Conservation (phyloP, 768 basidiomycete species). For the Collybiopsis luxurians region DNA sequence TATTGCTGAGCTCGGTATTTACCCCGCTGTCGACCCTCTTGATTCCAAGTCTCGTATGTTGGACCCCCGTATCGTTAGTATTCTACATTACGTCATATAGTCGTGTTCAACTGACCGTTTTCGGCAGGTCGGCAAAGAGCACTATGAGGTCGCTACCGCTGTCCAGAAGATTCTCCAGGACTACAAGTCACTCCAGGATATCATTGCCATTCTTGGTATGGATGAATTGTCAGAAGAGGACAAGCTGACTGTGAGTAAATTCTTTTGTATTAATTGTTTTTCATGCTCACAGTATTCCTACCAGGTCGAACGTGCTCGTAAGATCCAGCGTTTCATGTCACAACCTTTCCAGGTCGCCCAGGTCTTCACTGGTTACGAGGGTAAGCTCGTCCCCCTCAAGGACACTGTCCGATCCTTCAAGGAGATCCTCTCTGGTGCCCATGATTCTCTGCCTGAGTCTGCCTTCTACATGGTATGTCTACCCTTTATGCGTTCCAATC, state of each 20-base stretch:
- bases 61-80: slow-evolving; percentile 93
- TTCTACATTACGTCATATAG: not conserved
- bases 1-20: slow-evolving; percentile 98
- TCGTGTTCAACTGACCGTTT: slow-evolving; percentile 7
- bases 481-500: not conserved
- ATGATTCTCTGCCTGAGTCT: slow-evolving; percentile 90
- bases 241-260: slow-evolving; percentile 83
- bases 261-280: not conserved
- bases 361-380: slow-evolving; percentile 99
- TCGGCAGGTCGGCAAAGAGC: slow-evolving; percentile 75
- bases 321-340: slow-evolving; percentile 99
- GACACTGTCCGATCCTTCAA: slow-evolving; percentile 96
- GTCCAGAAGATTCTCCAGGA: slow-evolving; percentile 97
- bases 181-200: slow-evolving; percentile 97
- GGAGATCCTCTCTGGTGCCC: slow-evolving; percentile 89
- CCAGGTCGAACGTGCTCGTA: slow-evolving; percentile 94
- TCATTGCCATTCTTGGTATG: slow-evolving; percentile 99
- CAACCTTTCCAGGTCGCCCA: slow-evolving; percentile 99
- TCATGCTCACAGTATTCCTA: slow-evolving; percentile 5
- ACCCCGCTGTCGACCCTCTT: slow-evolving; percentile 98
- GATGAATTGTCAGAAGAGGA: slow-evolving; percentile 99
- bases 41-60: slow-evolving; percentile 99
- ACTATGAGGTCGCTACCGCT: slow-evolving; percentile 95
- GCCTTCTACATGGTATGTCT: slow-evolving; percentile 91
- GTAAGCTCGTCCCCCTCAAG: slow-evolving; percentile 94